Base-by-base conservation (phyloP, 2,329 filamentous ascomycete species). In the Penicillium frequentans region DNA sequence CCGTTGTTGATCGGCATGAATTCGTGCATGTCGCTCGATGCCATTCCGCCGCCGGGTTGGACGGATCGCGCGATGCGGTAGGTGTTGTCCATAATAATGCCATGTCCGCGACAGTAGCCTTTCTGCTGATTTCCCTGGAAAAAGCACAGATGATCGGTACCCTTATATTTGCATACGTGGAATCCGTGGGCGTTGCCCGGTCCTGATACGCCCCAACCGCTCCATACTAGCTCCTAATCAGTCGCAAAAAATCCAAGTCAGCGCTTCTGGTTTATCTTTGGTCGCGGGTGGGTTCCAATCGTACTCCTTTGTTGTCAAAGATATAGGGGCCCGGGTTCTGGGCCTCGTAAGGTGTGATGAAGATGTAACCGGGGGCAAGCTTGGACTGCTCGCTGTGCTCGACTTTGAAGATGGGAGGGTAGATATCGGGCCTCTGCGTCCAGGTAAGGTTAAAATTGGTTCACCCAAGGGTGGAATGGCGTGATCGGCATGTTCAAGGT, bases 1-100 rank as follows among this genome's bases (percentile, higher is more conserved):
- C 80, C 79, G 50, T 76, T 72, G 29, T 78, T 75, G 48, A 81
- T 76, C 35, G 78, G 71, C 56, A 70, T 74, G 64, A 82, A 82
- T 57, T 83, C 81, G 63, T 83, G 81, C 79, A 82, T 81, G 64
- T 83, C 81, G 64, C 74, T 76, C 24, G 75, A 75, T 7, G 72
- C 69, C 68, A 75, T 74, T 37, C 72, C 72, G 23, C 72, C 75
- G 2, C 72, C 71, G 1, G 75, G 68, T 45, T 74, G 70, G 24
- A 83, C 74, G 4, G 78, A 81, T 62, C 76, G 75, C 45, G 82
- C 79, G 43, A 80, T 76, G 42, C 77, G 72, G 63, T 83, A 82
- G 45, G 73, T 72, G 52, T 76, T 75, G 62, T 83, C 77, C 78
- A 83, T 77, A 56, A 83, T 83, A 23, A 82, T 72, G 42, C 79